Evolutionary conservation across 2,329 filamentous ascomycete genomes (phyloP).

Genomic region (Pestalotiopsis sp.): DNA sequence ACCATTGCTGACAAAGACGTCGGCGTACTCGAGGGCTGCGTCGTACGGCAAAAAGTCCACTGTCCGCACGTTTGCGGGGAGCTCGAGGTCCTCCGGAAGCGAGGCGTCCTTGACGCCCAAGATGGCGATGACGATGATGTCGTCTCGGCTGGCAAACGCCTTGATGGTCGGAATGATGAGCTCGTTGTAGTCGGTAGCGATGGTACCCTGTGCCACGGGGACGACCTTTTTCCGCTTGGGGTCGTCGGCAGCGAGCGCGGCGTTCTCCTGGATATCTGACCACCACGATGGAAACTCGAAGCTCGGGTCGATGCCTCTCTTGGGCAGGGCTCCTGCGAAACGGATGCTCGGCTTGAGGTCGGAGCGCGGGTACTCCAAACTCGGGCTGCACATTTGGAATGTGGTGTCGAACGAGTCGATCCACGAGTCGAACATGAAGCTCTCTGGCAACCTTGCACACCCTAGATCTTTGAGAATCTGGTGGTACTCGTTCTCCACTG

Average conservation of each 20-base stretch:
- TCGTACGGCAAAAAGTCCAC: slow-evolving; percentile 53
- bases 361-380: slow-evolving; percentile 35
- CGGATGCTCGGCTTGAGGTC: slow-evolving; percentile 40
- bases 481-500: slow-evolving; percentile 6
- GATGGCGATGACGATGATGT: slow-evolving; percentile 40
- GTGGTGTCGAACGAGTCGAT: slow-evolving; percentile 32
- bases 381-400: slow-evolving; percentile 38
- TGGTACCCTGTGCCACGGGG: slow-evolving; percentile 50
- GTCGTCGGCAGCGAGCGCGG: slow-evolving; percentile 9
- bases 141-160: slow-evolving; percentile 41
- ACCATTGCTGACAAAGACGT: slow-evolving; percentile 24
- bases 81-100: slow-evolving; percentile 25
- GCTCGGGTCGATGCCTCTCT: slow-evolving; percentile 28
- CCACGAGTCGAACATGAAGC: slow-evolving; percentile 30
- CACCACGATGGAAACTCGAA: slow-evolving; percentile 46
- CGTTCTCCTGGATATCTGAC: slow-evolving; percentile 40
- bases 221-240: slow-evolving; percentile 40
- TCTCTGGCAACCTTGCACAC: slow-evolving; percentile 16
- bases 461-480: background rate
- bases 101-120: slow-evolving; percentile 30
- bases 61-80: slow-evolving; percentile 45
- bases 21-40: slow-evolving; percentile 43
- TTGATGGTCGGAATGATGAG: slow-evolving; percentile 48
- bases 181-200: slow-evolving; percentile 39
- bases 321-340: slow-evolving; percentile 45